Base-by-base conservation (phyloP, 2,329 filamentous ascomycete genomes). In the Camptophora hylomeconis region DNA sequence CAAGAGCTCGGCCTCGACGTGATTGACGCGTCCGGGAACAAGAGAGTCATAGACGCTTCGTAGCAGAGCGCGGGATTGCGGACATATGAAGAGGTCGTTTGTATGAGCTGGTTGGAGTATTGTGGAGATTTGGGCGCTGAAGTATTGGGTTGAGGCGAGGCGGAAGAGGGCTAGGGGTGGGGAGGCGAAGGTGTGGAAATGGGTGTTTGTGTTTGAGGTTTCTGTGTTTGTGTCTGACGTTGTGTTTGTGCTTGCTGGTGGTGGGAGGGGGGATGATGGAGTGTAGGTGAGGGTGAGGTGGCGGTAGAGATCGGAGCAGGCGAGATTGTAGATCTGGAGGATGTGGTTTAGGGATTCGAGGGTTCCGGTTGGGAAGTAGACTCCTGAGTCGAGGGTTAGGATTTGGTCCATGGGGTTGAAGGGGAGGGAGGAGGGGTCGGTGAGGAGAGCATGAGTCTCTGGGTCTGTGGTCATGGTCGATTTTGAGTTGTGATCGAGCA, bases 101-200 rank as follows among this genome's bases (percentile, higher is more conserved):
- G 14, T 10, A 18, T 11, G 7, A 19, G n/a, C 24, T 17, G 24
- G 17, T 9, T 31, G 23, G 17, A 31, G 15, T 7, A 26, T 13
- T 15, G 15, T 31, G 7, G 18, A 16, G 6, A 31, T 24, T 11
- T 31, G 10, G 9, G 17, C 12, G 23, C 21, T 26, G 5, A 31
- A 24, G 17, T 26, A 20, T 12, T 31, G 29, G 7, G 29, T 24
- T 9, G 26, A 26, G 5, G 23, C 29, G 12, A 31, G 17, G 7
- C 29, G 12, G 14, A 31, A 31, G 6, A 31, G 13, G 7, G 29
- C 29, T 21, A 26, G 29, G 3, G 29, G 29, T 7, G 29, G 29
- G 13, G 26, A 23, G 8, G 13, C 17, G 10, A 11, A 6, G 7
- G 7, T 17, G 7, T 17, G 17, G 13, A 17, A n/a, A 23, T 13